Evolutionary conservation across 2,329 filamentous ascomycete genomes (phyloP).

Genomic region (Trichoderma arundinaceum): DNA sequence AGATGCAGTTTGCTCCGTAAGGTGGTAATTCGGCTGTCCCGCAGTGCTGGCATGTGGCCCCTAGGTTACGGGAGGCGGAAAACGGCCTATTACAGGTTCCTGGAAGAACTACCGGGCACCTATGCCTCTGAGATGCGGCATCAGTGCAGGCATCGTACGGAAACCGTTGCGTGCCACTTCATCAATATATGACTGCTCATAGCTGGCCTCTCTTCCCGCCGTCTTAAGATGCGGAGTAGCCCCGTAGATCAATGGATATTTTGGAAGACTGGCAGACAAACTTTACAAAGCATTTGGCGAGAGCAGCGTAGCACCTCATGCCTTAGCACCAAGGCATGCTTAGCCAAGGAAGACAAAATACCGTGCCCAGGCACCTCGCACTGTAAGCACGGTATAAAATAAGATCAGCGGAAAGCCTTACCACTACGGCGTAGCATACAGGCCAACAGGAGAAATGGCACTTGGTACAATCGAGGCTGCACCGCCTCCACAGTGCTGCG

Average conservation of each 20-base stretch:
- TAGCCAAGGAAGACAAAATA: not conserved
- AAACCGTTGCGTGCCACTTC: slow-evolving; percentile 10
- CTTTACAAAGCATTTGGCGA: not conserved
- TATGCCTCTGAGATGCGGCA: slow-evolving; percentile 27
- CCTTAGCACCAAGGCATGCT: not conserved
- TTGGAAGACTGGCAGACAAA: not conserved
- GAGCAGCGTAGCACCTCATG: no score
- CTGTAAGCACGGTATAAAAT: not conserved
- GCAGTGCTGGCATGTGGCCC: slow-evolving; percentile 18
- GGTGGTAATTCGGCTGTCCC: slow-evolving; percentile 10
- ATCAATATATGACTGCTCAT: not conserved
- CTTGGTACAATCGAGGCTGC: slow-evolving; percentile 18
- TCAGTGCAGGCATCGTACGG: slow-evolving; percentile 17
- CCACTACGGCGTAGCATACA: slow-evolving; percentile 13
- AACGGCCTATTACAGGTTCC: slow-evolving; percentile 18
- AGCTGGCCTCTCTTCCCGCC: not conserved
- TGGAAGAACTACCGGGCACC: slow-evolving; percentile 21
- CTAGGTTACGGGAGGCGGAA: slow-evolving; percentile 8
- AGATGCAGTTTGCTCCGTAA: not conserved
- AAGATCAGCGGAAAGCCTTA: slow-evolving; percentile 26
- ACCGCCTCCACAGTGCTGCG: slow-evolving; percentile 28
- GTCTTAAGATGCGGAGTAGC: not conserved
- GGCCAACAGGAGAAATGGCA: not conserved
- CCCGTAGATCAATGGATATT: slow-evolving; percentile 5
- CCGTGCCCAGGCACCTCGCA: not conserved